phyloP scores from a whole-genome alignment of 2,329 filamentous ascomycete species.

The Simplicillium aogashimaense region DNA sequence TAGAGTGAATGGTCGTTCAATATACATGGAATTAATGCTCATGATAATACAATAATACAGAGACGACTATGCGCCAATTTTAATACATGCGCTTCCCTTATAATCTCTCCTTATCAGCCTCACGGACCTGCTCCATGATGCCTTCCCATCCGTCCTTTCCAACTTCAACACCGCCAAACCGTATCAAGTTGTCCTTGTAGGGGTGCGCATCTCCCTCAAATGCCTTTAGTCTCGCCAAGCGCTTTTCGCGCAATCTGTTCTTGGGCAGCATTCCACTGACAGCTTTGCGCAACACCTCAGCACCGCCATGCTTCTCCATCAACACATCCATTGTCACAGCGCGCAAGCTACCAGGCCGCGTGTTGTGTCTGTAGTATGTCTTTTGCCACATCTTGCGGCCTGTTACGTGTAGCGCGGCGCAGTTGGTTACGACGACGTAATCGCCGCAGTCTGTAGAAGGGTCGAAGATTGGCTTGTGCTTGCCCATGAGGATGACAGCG shows the following conservation, averaged over 20 bases:
- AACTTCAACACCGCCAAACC: slow-evolving; percentile 52
- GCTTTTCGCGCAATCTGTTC: slow-evolving; percentile 81
- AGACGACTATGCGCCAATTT: background rate
- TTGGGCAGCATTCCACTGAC: slow-evolving; percentile 97
- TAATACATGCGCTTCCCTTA: slow-evolving; percentile 7
- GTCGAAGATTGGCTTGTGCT: slow-evolving; percentile 97
- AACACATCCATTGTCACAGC: slow-evolving; percentile 89
- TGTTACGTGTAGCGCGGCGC: slow-evolving; percentile 75
- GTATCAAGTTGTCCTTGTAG: slow-evolving; percentile 79
- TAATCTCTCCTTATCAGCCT: slow-evolving; percentile 37
- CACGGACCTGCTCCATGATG: slow-evolving; percentile 38
- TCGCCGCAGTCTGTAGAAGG: slow-evolving; percentile 97
- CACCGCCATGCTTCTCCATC: slow-evolving; percentile 88
- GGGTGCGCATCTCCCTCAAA: slow-evolving; percentile 92
- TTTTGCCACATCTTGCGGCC: slow-evolving; percentile 92
- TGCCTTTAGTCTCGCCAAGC: slow-evolving; percentile 82
- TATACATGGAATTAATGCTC: background rate
- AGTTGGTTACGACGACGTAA: slow-evolving; percentile 92
- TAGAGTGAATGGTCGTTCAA: too few relatives aligned
- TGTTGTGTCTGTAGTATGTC: slow-evolving; percentile 91
- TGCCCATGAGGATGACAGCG: slow-evolving; percentile 86
- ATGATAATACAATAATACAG: background rate
- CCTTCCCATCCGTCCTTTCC: slow-evolving; percentile 44
- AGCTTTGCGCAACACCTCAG: slow-evolving; percentile 81
- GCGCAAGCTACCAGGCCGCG: slow-evolving; percentile 76